These are phyloP conservation scores for Huntiella bhutanensis DNA, from an alignment of 2,329 filamentous ascomycete species.

Conservation along the genomic window DNA sequence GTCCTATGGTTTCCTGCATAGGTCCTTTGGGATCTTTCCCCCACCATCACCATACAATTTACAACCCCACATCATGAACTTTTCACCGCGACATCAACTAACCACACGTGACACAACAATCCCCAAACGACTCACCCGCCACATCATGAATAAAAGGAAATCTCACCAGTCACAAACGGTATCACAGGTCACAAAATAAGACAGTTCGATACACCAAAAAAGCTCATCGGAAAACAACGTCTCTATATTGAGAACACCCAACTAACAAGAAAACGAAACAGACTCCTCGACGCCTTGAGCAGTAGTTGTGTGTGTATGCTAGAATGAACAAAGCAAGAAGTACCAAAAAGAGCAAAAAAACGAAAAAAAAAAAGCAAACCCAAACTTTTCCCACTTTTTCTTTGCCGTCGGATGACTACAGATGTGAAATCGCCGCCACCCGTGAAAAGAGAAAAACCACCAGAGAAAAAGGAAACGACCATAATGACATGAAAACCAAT, in stretches of 20 bases:
- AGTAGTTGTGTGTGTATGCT: constrained; percentile 8
- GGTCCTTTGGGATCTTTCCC: too few relatives aligned
- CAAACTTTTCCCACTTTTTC: constrained; percentile 8
- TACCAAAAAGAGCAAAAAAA: not conserved
- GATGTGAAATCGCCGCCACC: not conserved
- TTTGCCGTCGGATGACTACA: not conserved
- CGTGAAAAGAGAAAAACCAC: not conserved
- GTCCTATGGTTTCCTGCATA: too few relatives aligned
- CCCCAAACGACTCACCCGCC: not conserved
- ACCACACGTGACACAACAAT: not conserved
- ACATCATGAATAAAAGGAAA: not conserved
- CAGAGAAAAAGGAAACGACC: constrained; percentile 1
- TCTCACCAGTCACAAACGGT: not conserved
- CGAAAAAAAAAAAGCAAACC: constrained; percentile 5
- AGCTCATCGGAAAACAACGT: constrained; percentile 4
- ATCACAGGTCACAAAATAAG: too few relatives aligned
- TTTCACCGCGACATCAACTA: not conserved
- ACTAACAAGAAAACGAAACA: constrained; percentile 9
- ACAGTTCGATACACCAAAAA: too few relatives aligned
- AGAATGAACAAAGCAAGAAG: not conserved
- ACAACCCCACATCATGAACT: too few relatives aligned
- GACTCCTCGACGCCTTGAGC: constrained; percentile 11
- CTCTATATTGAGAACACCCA: not conserved
- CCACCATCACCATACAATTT: too few relatives aligned
- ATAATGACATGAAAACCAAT: not conserved